phyloP scores from a whole-genome alignment of 129 eudicot genomes.

The Apium graveolens region DNA sequence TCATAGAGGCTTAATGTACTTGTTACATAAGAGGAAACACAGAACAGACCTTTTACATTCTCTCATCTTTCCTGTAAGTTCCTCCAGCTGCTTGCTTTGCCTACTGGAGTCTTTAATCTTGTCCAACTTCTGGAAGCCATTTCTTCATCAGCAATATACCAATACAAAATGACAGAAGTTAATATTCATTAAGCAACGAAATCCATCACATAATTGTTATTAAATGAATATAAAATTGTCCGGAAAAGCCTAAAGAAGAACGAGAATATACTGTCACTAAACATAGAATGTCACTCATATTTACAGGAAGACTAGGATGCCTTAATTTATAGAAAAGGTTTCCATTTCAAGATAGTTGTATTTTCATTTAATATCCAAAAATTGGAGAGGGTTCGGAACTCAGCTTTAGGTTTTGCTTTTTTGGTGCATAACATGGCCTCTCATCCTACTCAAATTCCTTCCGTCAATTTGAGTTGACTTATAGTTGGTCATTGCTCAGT shows the following conservation, averaged over 20 bases:
- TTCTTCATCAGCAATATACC: constrained; percentile 32
- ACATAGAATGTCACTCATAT: background rate
- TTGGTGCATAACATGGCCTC: background rate
- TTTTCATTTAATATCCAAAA: background rate
- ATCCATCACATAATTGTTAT: background rate
- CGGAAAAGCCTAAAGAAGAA: background rate
- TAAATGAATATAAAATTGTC: background rate
- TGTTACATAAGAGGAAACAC: background rate
- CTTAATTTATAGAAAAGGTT: background rate
- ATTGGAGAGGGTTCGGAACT: background rate
- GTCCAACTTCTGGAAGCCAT: constrained; percentile 97
- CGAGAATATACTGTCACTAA: background rate
- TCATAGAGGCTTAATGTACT: background rate
- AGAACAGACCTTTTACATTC: constrained; percentile 79
- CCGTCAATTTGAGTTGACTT: background rate
- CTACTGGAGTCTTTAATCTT: constrained; percentile 88
- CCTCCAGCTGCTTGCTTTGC: constrained; percentile 97
- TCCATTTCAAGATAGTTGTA: background rate
- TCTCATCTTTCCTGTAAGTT: constrained; percentile 94
- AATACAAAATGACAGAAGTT: background rate
- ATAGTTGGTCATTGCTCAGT: background rate
- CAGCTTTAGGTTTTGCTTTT: background rate
- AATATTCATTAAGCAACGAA: background rate
- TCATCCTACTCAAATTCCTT: background rate
- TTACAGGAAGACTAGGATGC: background rate